Evolutionary conservation across 148 eudicot genomes (phyloP).

Genomic region (Arctostaphylos glauca): DNA sequence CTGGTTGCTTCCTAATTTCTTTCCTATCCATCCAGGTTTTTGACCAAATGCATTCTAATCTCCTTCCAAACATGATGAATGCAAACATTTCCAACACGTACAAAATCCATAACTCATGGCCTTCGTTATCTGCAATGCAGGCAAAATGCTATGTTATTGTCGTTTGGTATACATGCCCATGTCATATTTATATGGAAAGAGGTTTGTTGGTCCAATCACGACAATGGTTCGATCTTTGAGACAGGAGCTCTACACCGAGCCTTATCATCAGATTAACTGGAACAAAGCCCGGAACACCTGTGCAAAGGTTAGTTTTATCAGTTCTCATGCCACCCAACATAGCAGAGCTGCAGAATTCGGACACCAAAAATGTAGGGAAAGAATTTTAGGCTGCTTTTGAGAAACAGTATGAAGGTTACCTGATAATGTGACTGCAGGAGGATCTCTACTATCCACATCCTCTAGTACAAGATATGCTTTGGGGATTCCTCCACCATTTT

Average conservation of each 20-base stretch:
- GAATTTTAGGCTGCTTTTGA: background rate
- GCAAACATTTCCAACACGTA: background rate
- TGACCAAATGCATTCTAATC: background rate
- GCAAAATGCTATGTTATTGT: constrained; percentile 57
- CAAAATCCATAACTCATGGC: background rate
- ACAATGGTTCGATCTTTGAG: constrained; percentile 37
- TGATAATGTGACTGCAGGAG: constrained; percentile 27
- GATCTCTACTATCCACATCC: constrained; percentile 51
- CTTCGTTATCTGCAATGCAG: constrained; percentile 26
- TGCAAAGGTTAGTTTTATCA: constrained; percentile 40
- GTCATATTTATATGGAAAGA: constrained; percentile 65
- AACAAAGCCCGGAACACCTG: constrained; percentile 51
- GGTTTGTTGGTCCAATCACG: constrained; percentile 54
- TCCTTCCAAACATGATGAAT: background rate
- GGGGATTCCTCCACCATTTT: constrained; percentile 46
- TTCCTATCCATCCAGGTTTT: constrained; percentile 64
- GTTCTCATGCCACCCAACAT: background rate
- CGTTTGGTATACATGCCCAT: constrained; percentile 72
- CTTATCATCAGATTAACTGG: constrained; percentile 50
- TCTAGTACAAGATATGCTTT: constrained; percentile 43
- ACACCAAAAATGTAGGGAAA: background rate
- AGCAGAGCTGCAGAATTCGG: background rate
- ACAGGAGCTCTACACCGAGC: constrained; percentile 39
- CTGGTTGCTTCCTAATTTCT: constrained; percentile 55
- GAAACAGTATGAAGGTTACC: background rate